phyloP scores from a whole-genome alignment of 768 basidiomycete genomes.

The Cystofilobasidium capitatum region DNA sequence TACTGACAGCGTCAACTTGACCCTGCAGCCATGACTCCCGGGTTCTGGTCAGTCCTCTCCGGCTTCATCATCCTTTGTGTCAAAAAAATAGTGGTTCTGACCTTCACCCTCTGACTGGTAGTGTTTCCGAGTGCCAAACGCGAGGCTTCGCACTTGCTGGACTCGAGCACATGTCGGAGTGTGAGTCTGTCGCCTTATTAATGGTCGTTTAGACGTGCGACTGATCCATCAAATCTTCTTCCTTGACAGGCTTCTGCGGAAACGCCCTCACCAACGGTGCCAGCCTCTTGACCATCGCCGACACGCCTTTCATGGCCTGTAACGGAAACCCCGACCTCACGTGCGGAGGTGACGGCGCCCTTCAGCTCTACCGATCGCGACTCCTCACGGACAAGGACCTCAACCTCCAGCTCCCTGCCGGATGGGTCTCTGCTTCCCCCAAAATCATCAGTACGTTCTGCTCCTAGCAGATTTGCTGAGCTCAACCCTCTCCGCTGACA shows the following conservation, averaged over 20 bases:
- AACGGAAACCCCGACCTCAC: constrained; percentile 10
- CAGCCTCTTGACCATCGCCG: constrained; percentile 20
- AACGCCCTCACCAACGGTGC: constrained; percentile 49
- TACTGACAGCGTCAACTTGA: too few species aligned
- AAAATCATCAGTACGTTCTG: too few species aligned
- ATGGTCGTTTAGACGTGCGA: neutral
- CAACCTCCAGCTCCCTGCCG: constrained; percentile 33
- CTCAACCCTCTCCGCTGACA: too few species aligned
- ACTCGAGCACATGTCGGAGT: neutral
- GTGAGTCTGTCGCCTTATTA: neutral
- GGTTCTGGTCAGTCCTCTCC: too few species aligned
- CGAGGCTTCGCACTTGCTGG: constrained; percentile 6
- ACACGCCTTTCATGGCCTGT: constrained; percentile 32
- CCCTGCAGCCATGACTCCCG: too few species aligned
- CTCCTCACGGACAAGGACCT: constrained; percentile 19
- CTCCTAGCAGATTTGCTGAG: too few species aligned
- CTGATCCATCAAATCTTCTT: neutral
- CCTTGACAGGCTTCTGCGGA: constrained; percentile 40
- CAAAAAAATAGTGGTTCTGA: too few species aligned
- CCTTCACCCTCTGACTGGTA: too few species aligned
- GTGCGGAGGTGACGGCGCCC: neutral
- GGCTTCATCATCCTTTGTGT: too few species aligned
- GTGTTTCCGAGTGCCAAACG: neutral
- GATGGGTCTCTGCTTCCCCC: too few species aligned
- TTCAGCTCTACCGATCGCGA: neutral